Conservation (phyloP, 1,284 basidiomycete genomes). For the Ganoderma lucidum region DNA sequence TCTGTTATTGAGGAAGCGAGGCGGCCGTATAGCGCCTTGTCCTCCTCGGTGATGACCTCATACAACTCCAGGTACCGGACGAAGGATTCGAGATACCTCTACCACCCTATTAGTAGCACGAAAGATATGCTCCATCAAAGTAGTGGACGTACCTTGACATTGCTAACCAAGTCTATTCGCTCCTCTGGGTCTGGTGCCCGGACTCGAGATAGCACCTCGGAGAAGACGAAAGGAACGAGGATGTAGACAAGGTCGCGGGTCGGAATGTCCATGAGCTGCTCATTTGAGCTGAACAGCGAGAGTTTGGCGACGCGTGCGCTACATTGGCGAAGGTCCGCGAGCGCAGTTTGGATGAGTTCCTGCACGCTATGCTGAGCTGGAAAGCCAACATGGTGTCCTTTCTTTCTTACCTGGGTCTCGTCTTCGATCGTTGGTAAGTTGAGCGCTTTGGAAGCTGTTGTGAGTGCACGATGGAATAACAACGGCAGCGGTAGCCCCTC, state of each 20-base stretch:
- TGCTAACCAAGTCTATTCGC: constrained; percentile 49
- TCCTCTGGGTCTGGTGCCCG: constrained; percentile 65
- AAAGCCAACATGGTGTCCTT: neutral
- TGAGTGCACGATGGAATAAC: constrained; percentile 55
- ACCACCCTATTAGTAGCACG: constrained; percentile 15
- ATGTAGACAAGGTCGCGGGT: constrained; percentile 86
- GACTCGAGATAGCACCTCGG: constrained; percentile 78
- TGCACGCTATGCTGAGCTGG: constrained; percentile 38
- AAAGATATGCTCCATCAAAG: too few species aligned
- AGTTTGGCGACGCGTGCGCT: constrained; percentile 62
- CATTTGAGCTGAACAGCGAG: constrained; percentile 88
- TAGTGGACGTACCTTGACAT: constrained; percentile 26
- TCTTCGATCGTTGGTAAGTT: constrained; percentile 56
- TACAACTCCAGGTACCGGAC: constrained; percentile 70
- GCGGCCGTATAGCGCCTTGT: constrained; percentile 62
- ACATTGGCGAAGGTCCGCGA: constrained; percentile 61
- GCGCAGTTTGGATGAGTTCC: constrained; percentile 64
- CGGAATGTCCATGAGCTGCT: constrained; percentile 84
- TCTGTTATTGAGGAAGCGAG: constrained; percentile 61
- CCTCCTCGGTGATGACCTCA: constrained; percentile 69
- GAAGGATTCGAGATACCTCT: constrained; percentile 71
- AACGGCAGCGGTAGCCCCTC: constrained; percentile 44
- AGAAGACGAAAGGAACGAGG: constrained; percentile 75
- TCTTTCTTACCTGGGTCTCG: constrained; percentile 54
- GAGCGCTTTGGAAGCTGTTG: constrained; percentile 51